Conservation (phyloP, 177 flowering plant genomes). For the Vitis hybrid region DNA sequence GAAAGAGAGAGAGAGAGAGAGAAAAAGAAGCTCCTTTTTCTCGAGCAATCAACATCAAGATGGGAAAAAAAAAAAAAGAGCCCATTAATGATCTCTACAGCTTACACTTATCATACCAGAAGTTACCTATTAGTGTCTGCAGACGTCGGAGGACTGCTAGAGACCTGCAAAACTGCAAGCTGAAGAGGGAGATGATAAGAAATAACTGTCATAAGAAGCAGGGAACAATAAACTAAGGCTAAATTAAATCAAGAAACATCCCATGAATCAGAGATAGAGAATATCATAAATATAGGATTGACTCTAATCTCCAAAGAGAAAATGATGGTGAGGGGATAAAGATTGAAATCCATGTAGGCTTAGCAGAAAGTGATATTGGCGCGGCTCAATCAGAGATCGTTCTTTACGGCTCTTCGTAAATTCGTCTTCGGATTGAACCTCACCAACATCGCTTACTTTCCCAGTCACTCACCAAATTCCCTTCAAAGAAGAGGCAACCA, state of each 20-base stretch:
- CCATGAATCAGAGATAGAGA: neutral
- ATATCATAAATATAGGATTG: neutral
- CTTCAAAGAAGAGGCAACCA: neutral
- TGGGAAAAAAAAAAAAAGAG: too few relatives aligned
- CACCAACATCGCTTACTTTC: slow-evolving; percentile 90
- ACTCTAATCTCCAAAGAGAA: neutral
- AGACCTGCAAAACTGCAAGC: neutral
- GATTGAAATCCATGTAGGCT: neutral
- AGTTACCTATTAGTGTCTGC: too few relatives aligned
- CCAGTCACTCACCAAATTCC: slow-evolving; percentile 7
- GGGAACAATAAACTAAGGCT: neutral
- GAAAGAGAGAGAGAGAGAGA: too few relatives aligned
- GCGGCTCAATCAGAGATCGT: slow-evolving; percentile 99
- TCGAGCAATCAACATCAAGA: too few relatives aligned
- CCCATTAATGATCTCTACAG: too few relatives aligned
- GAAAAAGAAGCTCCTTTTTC: too few relatives aligned
- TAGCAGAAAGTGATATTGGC: slow-evolving; percentile 92
- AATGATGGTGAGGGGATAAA: neutral
- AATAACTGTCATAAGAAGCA: neutral
- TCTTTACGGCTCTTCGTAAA: slow-evolving; percentile 36
- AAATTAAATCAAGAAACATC: too few relatives aligned
- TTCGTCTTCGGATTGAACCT: slow-evolving; percentile 97
- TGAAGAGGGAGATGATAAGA: neutral
- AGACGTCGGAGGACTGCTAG: too few relatives aligned
- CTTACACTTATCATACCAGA: too few relatives aligned